Evolutionary conservation across 1,139 yeast genomes (phyloP).

Genomic region (Groenewaldozyma auringiensis): DNA sequence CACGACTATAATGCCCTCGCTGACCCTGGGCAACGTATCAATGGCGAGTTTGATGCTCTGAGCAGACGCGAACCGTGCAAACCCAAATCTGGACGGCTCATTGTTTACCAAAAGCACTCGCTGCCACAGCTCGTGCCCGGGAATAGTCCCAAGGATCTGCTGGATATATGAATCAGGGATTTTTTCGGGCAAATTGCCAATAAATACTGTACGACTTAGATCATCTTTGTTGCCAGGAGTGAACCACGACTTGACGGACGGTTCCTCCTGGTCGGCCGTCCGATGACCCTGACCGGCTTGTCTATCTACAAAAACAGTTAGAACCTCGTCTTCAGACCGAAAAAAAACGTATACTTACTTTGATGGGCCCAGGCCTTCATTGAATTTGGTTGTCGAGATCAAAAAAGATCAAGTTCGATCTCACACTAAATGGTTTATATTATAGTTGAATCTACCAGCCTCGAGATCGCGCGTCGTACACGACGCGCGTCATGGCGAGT

Average conservation of each 20-base stretch:
- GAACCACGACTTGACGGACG: neutral
- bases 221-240: conserved; percentile 16
- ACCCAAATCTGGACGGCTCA: conserved; percentile 19
- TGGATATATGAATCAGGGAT: conserved; percentile 26
- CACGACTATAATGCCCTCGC: too few relatives aligned
- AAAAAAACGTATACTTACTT: neutral
- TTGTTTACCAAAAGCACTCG: conserved; percentile 19
- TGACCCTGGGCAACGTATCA: conserved; percentile 20
- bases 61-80: conserved; percentile 18
- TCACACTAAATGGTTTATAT: too few relatives aligned
- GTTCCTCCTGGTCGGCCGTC: neutral
- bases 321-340: neutral
- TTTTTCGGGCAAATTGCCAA: conserved; percentile 26
- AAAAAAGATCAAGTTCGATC: too few relatives aligned
- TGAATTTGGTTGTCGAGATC: too few relatives aligned
- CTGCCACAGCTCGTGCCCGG: conserved; percentile 21
- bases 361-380: neutral
- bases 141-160: conserved; percentile 19
- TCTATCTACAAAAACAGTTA: neutral
- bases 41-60: conserved; percentile 19
- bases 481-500: neutral
- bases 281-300: too few relatives aligned
- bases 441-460: too few relatives aligned
- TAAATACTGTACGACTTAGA: conserved; percentile 27
- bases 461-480: too few relatives aligned